These are phyloP conservation scores for Aspergillus sp. DNA, from an alignment of 2,329 filamentous ascomycete species.

Conservation along the genomic window DNA sequence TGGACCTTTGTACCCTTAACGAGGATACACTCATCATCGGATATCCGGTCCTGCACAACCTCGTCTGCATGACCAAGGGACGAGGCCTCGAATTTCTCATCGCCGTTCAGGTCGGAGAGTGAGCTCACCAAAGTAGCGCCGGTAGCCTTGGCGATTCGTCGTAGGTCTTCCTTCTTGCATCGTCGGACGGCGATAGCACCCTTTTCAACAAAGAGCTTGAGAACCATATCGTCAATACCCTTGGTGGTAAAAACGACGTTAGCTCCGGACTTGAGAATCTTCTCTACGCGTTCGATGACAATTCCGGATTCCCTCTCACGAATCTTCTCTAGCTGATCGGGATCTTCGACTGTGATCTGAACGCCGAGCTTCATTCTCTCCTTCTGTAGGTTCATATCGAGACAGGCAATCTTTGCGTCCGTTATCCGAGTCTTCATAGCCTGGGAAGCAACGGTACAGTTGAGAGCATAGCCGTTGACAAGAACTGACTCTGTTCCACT, in stretches of 20 bases:
- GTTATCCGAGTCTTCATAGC: constrained; percentile 92
- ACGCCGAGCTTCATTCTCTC: constrained; percentile 99
- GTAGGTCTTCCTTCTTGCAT: constrained; percentile 97
- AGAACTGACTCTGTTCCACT: constrained; percentile 82
- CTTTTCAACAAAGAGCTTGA: constrained; percentile 92
- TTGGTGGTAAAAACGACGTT: constrained; percentile 97
- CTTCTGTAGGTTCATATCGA: constrained; percentile 99
- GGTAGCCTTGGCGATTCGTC: constrained; percentile 93
- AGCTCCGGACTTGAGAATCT: constrained; percentile 96
- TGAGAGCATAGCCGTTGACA: constrained; percentile 94
- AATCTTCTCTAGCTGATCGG: constrained; percentile 96
- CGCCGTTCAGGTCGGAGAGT: constrained; percentile 92
- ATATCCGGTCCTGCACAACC: constrained; percentile 97
- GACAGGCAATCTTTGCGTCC: constrained; percentile 92
- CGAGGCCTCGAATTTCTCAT: constrained; percentile 91
- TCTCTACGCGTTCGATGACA: constrained; percentile 87
- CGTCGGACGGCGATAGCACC: constrained; percentile 93
- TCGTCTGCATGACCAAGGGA: constrained; percentile 90
- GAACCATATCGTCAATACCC: constrained; percentile 92
- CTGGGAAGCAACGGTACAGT: constrained; percentile 97
- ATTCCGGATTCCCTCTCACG: constrained; percentile 89
- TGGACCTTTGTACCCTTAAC: constrained; percentile 94
- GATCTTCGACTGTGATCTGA: constrained; percentile 97
- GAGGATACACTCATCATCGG: constrained; percentile 96
- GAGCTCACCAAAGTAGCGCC: constrained; percentile 91